phyloP scores from a whole-genome alignment of 495 filamentous ascomycete species.

The Aspergillus olivimuriae region DNA sequence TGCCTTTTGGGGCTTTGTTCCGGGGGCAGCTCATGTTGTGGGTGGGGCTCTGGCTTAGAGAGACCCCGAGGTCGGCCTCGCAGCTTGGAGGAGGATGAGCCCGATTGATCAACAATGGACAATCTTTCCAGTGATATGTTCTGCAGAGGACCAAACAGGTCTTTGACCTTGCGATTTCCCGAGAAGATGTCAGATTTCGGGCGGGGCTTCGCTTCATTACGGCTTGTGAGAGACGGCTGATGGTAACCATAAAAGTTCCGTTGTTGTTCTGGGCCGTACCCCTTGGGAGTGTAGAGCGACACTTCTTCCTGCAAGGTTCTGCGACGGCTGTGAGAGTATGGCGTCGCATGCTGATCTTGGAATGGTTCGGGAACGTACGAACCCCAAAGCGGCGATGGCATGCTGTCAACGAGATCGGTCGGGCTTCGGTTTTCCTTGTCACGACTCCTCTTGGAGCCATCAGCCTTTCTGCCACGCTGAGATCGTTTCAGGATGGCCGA shows the following conservation, averaged over 20 bases:
- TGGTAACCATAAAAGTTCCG: conserved; percentile 55
- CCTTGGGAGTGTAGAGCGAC: conserved; percentile 52
- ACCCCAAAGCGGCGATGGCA: conserved; percentile 70
- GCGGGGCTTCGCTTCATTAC: conserved; percentile 31
- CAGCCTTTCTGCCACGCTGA: conserved; percentile 35
- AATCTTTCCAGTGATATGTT: conserved; percentile 21
- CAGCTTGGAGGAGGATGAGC: conserved; percentile 16
- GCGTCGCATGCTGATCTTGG: conserved; percentile 31
- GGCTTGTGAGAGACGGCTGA: conserved; percentile 47
- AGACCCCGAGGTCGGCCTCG: conserved; percentile 15
- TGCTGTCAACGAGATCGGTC: conserved; percentile 34
- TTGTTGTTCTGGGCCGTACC: conserved; percentile 59
- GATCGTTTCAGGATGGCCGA: conserved; percentile 47
- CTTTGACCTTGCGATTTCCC: conserved; percentile 32
- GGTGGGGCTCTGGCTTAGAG: conserved; percentile 15
- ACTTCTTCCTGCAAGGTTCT: conserved; percentile 51
- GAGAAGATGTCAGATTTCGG: conserved; percentile 49
- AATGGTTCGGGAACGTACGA: conserved; percentile 54
- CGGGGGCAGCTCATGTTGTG: conserved; percentile 17
- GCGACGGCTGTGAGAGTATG: conserved; percentile 32
- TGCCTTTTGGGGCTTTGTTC: conserved; percentile 32
- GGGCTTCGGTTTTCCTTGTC: conserved; percentile 74
- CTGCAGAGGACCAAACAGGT: conserved; percentile 23
- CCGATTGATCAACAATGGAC: conserved; percentile 5
- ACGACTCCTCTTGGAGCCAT: conserved; percentile 41